Evolutionary conservation across 371 early-diverging fungal species (phyloP).

Genomic region (Saksenaea oblongispora): DNA sequence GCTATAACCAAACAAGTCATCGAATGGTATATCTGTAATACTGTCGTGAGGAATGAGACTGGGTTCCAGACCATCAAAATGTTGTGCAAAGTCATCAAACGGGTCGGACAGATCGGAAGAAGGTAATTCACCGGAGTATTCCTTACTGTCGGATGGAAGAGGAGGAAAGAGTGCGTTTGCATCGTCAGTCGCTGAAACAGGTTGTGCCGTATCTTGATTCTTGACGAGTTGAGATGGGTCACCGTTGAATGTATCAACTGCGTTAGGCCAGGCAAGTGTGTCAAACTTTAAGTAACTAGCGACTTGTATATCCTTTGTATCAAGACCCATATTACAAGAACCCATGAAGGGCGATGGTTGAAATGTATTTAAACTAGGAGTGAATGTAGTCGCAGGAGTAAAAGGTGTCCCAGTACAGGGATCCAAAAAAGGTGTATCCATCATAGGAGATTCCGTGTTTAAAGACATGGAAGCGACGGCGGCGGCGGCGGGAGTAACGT

Average conservation of each 20-base stretch:
- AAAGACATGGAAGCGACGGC: constrained; percentile 10
- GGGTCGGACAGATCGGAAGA: background rate
- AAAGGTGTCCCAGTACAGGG: constrained; percentile 32
- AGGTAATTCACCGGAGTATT: background rate
- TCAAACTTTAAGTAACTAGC: constrained; percentile 26
- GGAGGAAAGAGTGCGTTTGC: constrained; percentile 41
- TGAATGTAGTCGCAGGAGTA: constrained; percentile 36
- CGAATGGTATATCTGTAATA: background rate
- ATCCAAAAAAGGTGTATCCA: constrained; percentile 40
- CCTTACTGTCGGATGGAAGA: constrained; percentile 22
- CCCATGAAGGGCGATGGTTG: constrained; percentile 24
- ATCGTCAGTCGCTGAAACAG: background rate
- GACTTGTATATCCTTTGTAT: constrained; percentile 24
- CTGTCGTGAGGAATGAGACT: background rate
- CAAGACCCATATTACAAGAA: constrained; percentile 20
- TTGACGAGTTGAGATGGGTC: constrained; percentile 19
- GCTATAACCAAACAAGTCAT: background rate
- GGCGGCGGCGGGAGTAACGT: constrained; percentile 25
- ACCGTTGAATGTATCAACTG: constrained; percentile 12
- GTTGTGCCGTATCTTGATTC: background rate
- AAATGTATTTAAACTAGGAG: constrained; percentile 28
- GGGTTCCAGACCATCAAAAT: background rate
- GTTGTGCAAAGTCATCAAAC: background rate
- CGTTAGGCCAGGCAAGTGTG: background rate
- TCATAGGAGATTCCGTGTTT: constrained; percentile 25